phyloP scores from a whole-genome alignment of 2,329 filamentous ascomycete genomes.

The Neopestalotiopsis sp. region DNA sequence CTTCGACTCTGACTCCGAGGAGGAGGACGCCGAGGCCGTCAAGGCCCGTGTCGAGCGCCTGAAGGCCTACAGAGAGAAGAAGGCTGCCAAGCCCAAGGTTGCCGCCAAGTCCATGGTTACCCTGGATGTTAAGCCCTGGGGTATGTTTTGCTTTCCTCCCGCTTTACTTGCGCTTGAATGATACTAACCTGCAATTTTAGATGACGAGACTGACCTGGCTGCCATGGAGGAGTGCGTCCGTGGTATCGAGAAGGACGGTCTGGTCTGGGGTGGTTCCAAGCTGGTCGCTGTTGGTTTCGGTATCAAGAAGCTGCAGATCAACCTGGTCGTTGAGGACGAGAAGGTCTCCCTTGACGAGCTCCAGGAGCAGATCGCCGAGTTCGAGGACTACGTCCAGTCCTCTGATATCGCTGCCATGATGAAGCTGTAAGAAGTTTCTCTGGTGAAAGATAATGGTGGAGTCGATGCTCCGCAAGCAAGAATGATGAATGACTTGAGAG shows the following conservation, averaged over 20 bases:
- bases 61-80: conserved; percentile 95
- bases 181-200: conserved; percentile 44
- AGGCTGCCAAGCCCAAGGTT: conserved; percentile 89
- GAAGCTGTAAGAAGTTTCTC: conserved; percentile 72
- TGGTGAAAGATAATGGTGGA: conserved; percentile 24
- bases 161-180: neutral
- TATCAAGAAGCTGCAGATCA: conserved; percentile 99
- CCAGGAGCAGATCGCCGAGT: conserved; percentile 79
- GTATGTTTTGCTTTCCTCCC: conserved; percentile 60
- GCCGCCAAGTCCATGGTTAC: conserved; percentile 96
- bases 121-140: conserved; percentile 98
- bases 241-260: conserved; percentile 87
- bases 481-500: conserved; percentile 38
- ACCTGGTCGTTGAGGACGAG: conserved; percentile 95
- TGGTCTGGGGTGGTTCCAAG: conserved; percentile 94
- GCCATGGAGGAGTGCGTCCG: conserved; percentile 82
- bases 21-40: conserved; percentile 88
- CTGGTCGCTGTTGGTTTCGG: conserved; percentile 91
- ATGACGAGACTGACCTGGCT: conserved; percentile 93
- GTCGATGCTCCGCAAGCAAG: conserved; percentile 30
- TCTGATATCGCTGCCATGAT: conserved; percentile 90
- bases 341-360: conserved; percentile 90
- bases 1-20: conserved; percentile 92
- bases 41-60: conserved; percentile 87
- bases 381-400: conserved; percentile 97